These are phyloP conservation scores for Calocybe indica DNA, from an alignment of 768 basidiomycete genomes.

Conservation along the genomic window DNA sequence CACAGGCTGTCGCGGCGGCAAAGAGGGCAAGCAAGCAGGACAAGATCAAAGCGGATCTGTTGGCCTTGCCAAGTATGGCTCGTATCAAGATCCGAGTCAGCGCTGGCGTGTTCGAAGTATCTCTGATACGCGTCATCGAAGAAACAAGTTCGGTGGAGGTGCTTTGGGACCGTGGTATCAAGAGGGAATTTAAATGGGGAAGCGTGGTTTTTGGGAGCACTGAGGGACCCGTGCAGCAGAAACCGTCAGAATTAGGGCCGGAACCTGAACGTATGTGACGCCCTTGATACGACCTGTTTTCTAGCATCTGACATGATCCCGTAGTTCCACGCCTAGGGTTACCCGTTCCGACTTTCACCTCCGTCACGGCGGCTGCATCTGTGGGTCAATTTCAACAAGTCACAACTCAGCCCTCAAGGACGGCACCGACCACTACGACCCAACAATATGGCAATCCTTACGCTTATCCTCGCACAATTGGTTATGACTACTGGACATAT, in stretches of 20 bases:
- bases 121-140: conserved; percentile 64
- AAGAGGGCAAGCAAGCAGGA: conserved; percentile 74
- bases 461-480: conserved; percentile 16
- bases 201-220: conserved; percentile 74
- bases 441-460: conserved; percentile 11
- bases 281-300: background rate
- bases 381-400: conserved; percentile 3
- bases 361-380: conserved; percentile 20
- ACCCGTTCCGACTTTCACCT: conserved; percentile 25
- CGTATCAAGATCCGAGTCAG: conserved; percentile 82
- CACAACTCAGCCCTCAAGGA: conserved; percentile 8
- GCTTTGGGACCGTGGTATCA: conserved; percentile 69
- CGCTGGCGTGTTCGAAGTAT: conserved; percentile 84
- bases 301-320: conserved; percentile 3
- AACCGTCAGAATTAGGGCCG: conserved; percentile 49
- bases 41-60: conserved; percentile 62
- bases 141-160: conserved; percentile 72
- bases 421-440: conserved; percentile 5
- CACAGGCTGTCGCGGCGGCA: conserved; percentile 65
- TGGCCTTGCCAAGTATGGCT: conserved; percentile 63
- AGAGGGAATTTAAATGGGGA: conserved; percentile 79
- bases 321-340: conserved; percentile 14
- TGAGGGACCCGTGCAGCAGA: conserved; percentile 66
- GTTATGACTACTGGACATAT: conserved; percentile 35
- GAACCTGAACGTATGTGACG: conserved; percentile 18